These are phyloP conservation scores for Penicillium sp. DNA, from an alignment of 2,329 filamentous ascomycete species.

Conservation along the genomic window DNA sequence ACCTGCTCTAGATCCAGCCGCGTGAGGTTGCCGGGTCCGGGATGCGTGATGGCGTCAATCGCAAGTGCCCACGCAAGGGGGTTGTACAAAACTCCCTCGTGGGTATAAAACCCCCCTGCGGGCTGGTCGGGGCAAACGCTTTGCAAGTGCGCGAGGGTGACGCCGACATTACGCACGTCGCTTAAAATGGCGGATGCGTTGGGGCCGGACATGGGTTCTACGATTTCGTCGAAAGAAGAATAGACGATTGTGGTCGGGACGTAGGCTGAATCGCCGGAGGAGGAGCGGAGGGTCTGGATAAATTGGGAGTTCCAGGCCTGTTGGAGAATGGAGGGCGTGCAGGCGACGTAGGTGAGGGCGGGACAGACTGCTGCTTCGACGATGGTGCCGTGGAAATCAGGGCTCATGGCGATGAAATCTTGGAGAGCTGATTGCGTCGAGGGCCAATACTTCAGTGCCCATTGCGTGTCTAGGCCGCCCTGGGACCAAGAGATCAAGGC, in stretches of 20 bases:
- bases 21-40: conserved; percentile 43
- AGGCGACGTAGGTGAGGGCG: conserved; percentile 21
- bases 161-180: conserved; percentile 46
- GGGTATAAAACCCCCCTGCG: conserved; percentile 49
- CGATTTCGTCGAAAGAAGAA: conserved; percentile 51
- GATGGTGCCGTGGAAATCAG: conserved; percentile 54
- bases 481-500: conserved; percentile 53
- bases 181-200: conserved; percentile 46
- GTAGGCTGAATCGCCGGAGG: conserved; percentile 52
- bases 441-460: conserved; percentile 49
- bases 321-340: conserved; percentile 47
- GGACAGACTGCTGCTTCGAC: conserved; percentile 36
- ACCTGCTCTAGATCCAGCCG: conserved; percentile 41
- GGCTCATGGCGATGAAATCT: conserved; percentile 54
- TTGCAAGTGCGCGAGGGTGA: conserved; percentile 53
- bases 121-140: conserved; percentile 36
- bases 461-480: conserved; percentile 55
- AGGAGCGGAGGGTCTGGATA: conserved; percentile 36
- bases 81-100: conserved; percentile 53
- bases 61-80: conserved; percentile 43
- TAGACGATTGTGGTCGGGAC: conserved; percentile 57
- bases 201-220: conserved; percentile 50
- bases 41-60: conserved; percentile 50
- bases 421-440: conserved; percentile 32
- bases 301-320: conserved; percentile 25